Conservation (phyloP, 2,329 filamentous ascomycete genomes). For the Colletotrichum viniferum region DNA sequence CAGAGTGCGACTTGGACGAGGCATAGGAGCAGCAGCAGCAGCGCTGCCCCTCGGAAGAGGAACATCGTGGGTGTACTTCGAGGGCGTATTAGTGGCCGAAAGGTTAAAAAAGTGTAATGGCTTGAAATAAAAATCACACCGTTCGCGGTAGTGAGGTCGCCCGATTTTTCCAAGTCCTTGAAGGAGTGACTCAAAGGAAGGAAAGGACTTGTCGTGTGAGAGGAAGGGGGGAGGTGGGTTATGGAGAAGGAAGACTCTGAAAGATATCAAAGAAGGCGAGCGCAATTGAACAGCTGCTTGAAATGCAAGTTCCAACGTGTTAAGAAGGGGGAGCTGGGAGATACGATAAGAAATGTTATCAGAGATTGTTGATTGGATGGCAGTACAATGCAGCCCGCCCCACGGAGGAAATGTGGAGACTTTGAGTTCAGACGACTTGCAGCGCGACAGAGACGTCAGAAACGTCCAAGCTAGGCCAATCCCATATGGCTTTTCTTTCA, state of each 20-base stretch:
- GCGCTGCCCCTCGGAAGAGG: conserved; percentile 47
- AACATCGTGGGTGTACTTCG: conserved; percentile 48
- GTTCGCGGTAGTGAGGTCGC: not conserved
- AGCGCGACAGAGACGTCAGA: not conserved
- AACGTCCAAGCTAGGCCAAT: not conserved
- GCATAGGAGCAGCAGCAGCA: conserved; percentile 56
- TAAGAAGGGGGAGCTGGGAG: conserved; percentile 22
- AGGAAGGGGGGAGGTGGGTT: not conserved
- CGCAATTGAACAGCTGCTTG: not conserved
- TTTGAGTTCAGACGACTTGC: conserved; percentile 3
- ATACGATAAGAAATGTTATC: conserved; percentile 20
- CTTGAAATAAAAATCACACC: not conserved
- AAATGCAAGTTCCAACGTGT: conserved; percentile 26
- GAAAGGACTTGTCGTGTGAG: not conserved
- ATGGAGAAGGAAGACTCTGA: not conserved
- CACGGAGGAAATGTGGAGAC: not conserved
- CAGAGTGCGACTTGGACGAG: conserved; percentile 60
- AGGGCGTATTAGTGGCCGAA: not conserved
- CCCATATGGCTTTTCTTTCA: not conserved
- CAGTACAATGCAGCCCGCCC: not conserved
- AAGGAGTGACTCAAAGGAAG: conserved; percentile 9
- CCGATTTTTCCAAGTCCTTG: not conserved
- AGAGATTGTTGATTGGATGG: not conserved
- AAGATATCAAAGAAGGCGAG: conserved; percentile 2
- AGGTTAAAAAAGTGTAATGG: not conserved